phyloP scores from a whole-genome alignment of 2,329 filamentous ascomycete genomes.

The Penicillium sp. region DNA sequence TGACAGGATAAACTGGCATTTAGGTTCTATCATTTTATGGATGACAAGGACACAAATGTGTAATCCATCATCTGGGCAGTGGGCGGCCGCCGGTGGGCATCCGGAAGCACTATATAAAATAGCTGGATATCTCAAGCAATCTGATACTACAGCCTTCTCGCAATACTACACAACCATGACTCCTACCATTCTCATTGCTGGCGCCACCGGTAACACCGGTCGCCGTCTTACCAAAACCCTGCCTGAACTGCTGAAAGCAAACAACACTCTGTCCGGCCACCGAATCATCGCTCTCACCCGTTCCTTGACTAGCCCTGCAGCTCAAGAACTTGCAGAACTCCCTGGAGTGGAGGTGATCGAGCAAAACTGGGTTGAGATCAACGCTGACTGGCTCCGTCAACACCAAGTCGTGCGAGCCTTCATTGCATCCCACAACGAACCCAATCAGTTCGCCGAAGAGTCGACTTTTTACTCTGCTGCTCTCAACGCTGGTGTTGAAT shows the following conservation, averaged over 20 bases:
- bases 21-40: too few species aligned
- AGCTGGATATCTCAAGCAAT: not conserved
- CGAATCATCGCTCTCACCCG: constrained; percentile 38
- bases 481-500: constrained; percentile 42
- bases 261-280: constrained; percentile 13
- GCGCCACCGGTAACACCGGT: constrained; percentile 46
- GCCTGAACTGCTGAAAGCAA: constrained; percentile 23
- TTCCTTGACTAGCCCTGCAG: constrained; percentile 21
- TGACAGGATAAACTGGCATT: too few species aligned
- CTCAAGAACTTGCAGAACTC: constrained; percentile 31
- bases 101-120: not conserved
- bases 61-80: not conserved
- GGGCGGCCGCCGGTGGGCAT: not conserved
- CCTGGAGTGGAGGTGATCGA: constrained; percentile 39
- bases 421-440: constrained; percentile 43
- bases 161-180: constrained; percentile 26
- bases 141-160: not conserved
- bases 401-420: constrained; percentile 41
- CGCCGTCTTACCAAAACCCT: constrained; percentile 29
- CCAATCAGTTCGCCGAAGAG: constrained; percentile 45
- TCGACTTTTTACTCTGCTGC: constrained; percentile 39
- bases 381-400: constrained; percentile 43
- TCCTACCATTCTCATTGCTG: constrained; percentile 38
- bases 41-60: not conserved
- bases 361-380: constrained; percentile 42